phyloP scores from a whole-genome alignment of 1,139 yeast genomes.

The Saccharomyces hybrid region DNA sequence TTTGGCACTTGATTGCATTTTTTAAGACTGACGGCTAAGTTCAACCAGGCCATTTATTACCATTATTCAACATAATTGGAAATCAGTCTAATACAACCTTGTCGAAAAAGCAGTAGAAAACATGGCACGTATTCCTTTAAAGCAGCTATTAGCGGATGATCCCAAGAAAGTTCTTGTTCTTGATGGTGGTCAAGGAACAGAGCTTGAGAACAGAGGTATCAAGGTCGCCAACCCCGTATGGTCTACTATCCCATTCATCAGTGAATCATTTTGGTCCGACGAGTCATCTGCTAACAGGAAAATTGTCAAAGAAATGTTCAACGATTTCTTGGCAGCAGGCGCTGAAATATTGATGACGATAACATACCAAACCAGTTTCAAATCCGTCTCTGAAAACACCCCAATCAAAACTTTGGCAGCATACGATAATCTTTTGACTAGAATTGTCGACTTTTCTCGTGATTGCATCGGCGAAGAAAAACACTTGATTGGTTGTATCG shows the following conservation, averaged over 20 bases:
- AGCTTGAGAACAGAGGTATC: conserved; percentile 35
- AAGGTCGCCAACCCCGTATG: conserved; percentile 33
- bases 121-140: not conserved
- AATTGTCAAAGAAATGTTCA: conserved; percentile 43
- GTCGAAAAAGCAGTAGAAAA: not conserved
- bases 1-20: not conserved
- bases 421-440: conserved; percentile 22
- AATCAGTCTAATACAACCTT: not conserved
- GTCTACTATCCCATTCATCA: conserved; percentile 38
- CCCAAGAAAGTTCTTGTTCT: conserved; percentile 26
- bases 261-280: conserved; percentile 21
- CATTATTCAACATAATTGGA: conserved; percentile 1
- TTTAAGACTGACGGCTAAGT: not conserved
- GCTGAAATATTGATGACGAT: conserved; percentile 52
- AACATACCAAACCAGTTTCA: conserved; percentile 51
- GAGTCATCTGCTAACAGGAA: conserved; percentile 35
- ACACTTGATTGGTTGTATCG: conserved; percentile 53
- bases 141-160: not conserved
- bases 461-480: conserved; percentile 27
- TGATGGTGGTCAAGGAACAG: conserved; percentile 44
- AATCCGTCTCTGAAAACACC: conserved; percentile 22
- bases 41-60: not conserved
- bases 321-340: conserved; percentile 46
- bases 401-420: conserved; percentile 26
- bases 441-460: conserved; percentile 23